Evolutionary conservation across 345 rosid genomes (phyloP).

Genomic region (Hypericum perforatum): DNA sequence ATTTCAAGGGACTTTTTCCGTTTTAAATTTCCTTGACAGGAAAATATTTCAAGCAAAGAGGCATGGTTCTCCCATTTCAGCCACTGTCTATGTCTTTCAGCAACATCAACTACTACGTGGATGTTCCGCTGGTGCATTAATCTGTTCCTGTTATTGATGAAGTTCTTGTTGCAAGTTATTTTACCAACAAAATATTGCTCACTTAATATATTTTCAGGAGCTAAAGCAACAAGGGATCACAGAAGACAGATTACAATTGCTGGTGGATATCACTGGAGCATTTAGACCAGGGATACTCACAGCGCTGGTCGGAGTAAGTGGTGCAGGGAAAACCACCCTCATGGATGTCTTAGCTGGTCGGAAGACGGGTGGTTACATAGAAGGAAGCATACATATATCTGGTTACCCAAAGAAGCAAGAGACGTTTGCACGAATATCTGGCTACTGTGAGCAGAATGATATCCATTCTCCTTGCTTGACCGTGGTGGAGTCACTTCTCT

Average conservation of each 20-base stretch:
- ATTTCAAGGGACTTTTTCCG: constrained; percentile 8
- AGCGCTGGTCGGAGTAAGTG: constrained; percentile 94
- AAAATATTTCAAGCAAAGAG: constrained; percentile 75
- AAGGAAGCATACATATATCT: constrained; percentile 73
- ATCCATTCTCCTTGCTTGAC: constrained; percentile 94
- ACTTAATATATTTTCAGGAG: constrained; percentile 39
- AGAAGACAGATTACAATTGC: constrained; percentile 76
- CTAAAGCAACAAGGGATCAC: constrained; percentile 78
- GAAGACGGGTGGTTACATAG: constrained; percentile 85
- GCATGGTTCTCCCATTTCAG: constrained; percentile 99
- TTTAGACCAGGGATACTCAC: constrained; percentile 91
- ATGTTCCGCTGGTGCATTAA: constrained; percentile 69
- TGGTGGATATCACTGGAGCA: constrained; percentile 87
- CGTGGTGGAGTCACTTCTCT: constrained; percentile 82
- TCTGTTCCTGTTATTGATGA: constrained; percentile 2
- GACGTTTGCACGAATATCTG: constrained; percentile 92
- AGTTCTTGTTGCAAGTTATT: constrained; percentile 9
- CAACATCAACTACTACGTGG: constrained; percentile 79
- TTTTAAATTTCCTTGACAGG: constrained; percentile 37
- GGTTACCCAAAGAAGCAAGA: constrained; percentile 92
- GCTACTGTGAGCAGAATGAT: constrained; percentile 96
- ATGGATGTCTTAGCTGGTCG: constrained; percentile 99
- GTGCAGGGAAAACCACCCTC: constrained; percentile 97
- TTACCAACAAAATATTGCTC: constrained; percentile 13
- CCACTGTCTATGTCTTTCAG: constrained; percentile 86